phyloP scores from a whole-genome alignment of 1,284 basidiomycete genomes.

The Cryptococcus neoformans region DNA sequence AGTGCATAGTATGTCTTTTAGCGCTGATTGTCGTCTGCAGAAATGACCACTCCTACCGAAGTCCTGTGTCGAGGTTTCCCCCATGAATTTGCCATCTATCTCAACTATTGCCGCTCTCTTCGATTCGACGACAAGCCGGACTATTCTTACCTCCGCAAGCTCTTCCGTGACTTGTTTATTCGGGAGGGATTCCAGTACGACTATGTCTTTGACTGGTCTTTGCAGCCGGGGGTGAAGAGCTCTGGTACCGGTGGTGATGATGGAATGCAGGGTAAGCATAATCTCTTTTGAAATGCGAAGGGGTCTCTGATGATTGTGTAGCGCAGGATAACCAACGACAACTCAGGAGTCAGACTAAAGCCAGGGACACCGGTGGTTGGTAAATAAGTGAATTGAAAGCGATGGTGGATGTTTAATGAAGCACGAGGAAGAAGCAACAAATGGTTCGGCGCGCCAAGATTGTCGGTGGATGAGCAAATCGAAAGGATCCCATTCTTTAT shows the following conservation, averaged over 20 bases:
- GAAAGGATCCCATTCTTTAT: not conserved
- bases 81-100: slow-evolving; percentile 95
- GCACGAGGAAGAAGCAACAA: not conserved
- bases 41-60: slow-evolving; percentile 98
- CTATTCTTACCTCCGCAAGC: slow-evolving; percentile 95
- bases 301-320: slow-evolving; percentile 16
- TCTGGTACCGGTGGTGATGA: slow-evolving; percentile 2
- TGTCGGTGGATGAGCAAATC: not conserved
- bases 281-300: slow-evolving; percentile 5
- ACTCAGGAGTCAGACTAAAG: slow-evolving; percentile 43
- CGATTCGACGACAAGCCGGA: slow-evolving; percentile 98
- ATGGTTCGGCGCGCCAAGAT: slow-evolving; percentile 25
- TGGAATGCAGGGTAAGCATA: not conserved
- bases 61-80: slow-evolving; percentile 94
- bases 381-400: slow-evolving; percentile 5
- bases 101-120: slow-evolving; percentile 94
- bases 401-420: not conserved
- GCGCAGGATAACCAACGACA: slow-evolving; percentile 36
- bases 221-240: slow-evolving; percentile 56
- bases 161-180: slow-evolving; percentile 96
- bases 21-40: slow-evolving; percentile 42
- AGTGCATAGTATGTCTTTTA: not conserved
- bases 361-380: slow-evolving; percentile 30
- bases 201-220: slow-evolving; percentile 97
- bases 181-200: slow-evolving; percentile 97